A percentile compares a stretch with the other conserved stretches of the same genome.
Evolutionary conservation across 192 early-diverging fungal genomes (phyloP).

Genomic region (Backusella tuberculispora): DNA sequence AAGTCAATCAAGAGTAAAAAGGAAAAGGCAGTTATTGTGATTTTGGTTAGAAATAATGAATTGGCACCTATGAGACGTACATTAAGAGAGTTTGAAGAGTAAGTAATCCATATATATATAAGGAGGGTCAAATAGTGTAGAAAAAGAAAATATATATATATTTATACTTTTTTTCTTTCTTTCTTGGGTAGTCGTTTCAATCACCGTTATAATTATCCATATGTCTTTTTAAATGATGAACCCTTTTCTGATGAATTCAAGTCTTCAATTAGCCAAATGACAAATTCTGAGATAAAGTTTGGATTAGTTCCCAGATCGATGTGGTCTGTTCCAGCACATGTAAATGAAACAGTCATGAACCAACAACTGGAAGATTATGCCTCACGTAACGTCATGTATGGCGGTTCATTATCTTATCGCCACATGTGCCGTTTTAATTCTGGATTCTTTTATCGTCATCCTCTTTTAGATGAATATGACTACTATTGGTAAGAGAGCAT

Average conservation of each 20-base stretch:
- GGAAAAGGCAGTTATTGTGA: constrained; percentile 65
- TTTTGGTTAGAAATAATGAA: constrained; percentile 74
- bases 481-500: constrained; percentile 72
- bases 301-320: constrained; percentile 71
- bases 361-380: constrained; percentile 60
- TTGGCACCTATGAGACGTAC: constrained; percentile 64
- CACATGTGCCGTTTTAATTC: constrained; percentile 85
- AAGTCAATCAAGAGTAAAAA: constrained; percentile 1
- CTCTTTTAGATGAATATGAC: constrained; percentile 57
- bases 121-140: background rate
- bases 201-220: constrained; percentile 71
- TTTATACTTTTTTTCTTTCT: background rate
- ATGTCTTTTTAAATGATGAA: constrained; percentile 77
- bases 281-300: constrained; percentile 61
- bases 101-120: background rate
- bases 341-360: constrained; percentile 66
- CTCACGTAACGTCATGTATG: constrained; percentile 67
- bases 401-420: constrained; percentile 74
- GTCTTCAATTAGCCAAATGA: constrained; percentile 43
- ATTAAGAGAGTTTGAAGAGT: constrained; percentile 70
- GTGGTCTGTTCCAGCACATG: constrained; percentile 76
- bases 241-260: constrained; percentile 70
- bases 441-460: constrained; percentile 61
- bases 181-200: constrained; percentile 61
- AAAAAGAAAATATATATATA: background rate